Conservation (phyloP, 306 rosid genomes). For the Lotus japonicus region DNA sequence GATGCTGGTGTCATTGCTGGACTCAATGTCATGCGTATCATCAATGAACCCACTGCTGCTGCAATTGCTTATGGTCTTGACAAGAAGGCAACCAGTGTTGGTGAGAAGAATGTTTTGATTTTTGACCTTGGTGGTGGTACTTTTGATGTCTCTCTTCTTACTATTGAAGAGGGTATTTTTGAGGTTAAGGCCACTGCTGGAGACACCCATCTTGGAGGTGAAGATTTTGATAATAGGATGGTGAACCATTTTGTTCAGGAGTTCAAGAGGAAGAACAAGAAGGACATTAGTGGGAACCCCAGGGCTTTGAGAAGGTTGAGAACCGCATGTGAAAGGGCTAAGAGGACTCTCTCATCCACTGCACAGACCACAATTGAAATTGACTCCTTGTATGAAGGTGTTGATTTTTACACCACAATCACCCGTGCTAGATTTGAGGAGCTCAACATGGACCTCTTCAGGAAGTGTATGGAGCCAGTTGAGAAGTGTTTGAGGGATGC, state of each 20-base stretch:
- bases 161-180: slow-evolving; percentile 70
- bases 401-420: slow-evolving; percentile 55
- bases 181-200: no score
- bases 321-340: slow-evolving; percentile 63
- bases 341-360: slow-evolving; percentile 67
- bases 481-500: no score
- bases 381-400: slow-evolving; percentile 52
- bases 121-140: slow-evolving; percentile 70
- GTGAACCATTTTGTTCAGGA: no score
- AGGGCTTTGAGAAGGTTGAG: slow-evolving; percentile 43
- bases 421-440: slow-evolving; percentile 42
- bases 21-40: slow-evolving; percentile 58
- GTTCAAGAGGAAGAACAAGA: no score
- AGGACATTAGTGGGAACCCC: no score
- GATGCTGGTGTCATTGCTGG: slow-evolving; percentile 67
- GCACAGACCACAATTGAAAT: slow-evolving; percentile 71
- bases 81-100: slow-evolving; percentile 48
- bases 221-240: no score
- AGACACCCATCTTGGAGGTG: no score
- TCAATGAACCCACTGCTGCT: slow-evolving; percentile 69
- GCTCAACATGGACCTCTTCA: no score
- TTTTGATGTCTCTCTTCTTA: slow-evolving; percentile 66
- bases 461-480: no score
- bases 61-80: slow-evolving; percentile 75
- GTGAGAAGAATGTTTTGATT: slow-evolving; percentile 63